These are phyloP conservation scores for Cyberlindnera euphorbiiphila DNA, from an alignment of 805 yeast species.

Conservation along the genomic window DNA sequence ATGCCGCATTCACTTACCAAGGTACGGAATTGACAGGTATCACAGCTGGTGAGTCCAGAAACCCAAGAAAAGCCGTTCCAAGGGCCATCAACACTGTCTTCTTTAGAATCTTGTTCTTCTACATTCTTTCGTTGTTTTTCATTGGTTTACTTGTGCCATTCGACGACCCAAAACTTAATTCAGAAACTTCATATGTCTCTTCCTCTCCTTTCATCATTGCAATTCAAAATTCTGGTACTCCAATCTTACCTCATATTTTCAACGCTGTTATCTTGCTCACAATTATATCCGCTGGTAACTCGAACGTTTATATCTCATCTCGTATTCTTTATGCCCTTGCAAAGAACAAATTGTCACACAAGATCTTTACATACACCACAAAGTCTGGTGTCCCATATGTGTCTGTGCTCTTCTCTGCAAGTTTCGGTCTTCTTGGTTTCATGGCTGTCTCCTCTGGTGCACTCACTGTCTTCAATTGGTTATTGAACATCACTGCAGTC, in stretches of 20 bases:
- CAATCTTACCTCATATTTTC: slow-evolving; percentile 62
- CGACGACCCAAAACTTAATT: slow-evolving; percentile 49
- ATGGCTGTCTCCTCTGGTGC: slow-evolving; percentile 52
- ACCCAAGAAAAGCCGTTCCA: slow-evolving; percentile 70
- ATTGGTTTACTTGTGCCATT: slow-evolving; percentile 69
- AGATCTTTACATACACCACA: slow-evolving; percentile 44
- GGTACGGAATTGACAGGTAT: slow-evolving; percentile 77
- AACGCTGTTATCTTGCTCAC: slow-evolving; percentile 67
- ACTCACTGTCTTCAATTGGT: slow-evolving; percentile 62
- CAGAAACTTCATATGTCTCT: slow-evolving; percentile 39
- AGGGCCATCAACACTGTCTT: slow-evolving; percentile 68
- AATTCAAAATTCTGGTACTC: slow-evolving; percentile 63
- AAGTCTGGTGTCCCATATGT: slow-evolving; percentile 58
- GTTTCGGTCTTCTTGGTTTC: slow-evolving; percentile 63
- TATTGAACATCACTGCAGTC: slow-evolving; percentile 70
- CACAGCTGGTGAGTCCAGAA: slow-evolving; percentile 68
- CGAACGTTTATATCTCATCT: slow-evolving; percentile 69
- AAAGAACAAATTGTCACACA: slow-evolving; percentile 54
- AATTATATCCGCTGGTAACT: slow-evolving; percentile 73
- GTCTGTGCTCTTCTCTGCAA: slow-evolving; percentile 53
- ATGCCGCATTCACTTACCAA: slow-evolving; percentile 78
- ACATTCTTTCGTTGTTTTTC: slow-evolving; percentile 61
- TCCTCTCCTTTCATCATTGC: slow-evolving; percentile 75
- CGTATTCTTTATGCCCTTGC: slow-evolving; percentile 65
- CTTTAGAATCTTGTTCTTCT: slow-evolving; percentile 61